These are phyloP conservation scores for Yamagishiella unicocca DNA, from an alignment of 139 green algal species.

Conservation along the genomic window DNA sequence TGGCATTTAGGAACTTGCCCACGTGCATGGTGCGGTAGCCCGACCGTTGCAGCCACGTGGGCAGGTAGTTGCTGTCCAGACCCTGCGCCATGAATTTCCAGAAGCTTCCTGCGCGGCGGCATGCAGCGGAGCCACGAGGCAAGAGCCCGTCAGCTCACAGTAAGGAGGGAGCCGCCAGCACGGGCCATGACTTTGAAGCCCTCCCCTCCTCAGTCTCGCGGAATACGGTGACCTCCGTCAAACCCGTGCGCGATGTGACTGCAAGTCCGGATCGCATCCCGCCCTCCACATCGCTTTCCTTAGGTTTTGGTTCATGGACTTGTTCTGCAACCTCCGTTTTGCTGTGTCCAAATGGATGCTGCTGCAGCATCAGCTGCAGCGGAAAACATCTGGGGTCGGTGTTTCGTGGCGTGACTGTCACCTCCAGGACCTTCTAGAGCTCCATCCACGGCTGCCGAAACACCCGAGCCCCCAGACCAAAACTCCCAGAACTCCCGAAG, in stretches of 20 bases:
- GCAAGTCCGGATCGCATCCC: background rate
- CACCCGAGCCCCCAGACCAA: too few species aligned
- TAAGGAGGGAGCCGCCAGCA: background rate
- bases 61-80: slow-evolving; percentile 29
- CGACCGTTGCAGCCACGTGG: slow-evolving; percentile 27
- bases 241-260: too few species aligned
- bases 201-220: background rate
- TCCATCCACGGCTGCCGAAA: too few species aligned
- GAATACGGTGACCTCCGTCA: too few species aligned
- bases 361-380: too few species aligned
- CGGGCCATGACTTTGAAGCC: background rate
- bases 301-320: too few species aligned
- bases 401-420: too few species aligned
- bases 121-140: background rate
- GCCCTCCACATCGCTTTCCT: background rate
- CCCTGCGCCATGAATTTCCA: slow-evolving; percentile 22
- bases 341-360: too few species aligned
- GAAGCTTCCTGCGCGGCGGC: slow-evolving; percentile 11
- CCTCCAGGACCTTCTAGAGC: too few species aligned
- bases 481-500: too few species aligned
- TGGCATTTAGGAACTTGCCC: slow-evolving; percentile 48
- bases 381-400: too few species aligned
- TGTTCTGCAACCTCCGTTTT: too few species aligned
- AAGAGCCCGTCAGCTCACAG: background rate
- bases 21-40: slow-evolving; percentile 38